Evolutionary conservation across 2,329 filamentous ascomycete genomes (phyloP).

Genomic region (Clonostachys chloroleuca): DNA sequence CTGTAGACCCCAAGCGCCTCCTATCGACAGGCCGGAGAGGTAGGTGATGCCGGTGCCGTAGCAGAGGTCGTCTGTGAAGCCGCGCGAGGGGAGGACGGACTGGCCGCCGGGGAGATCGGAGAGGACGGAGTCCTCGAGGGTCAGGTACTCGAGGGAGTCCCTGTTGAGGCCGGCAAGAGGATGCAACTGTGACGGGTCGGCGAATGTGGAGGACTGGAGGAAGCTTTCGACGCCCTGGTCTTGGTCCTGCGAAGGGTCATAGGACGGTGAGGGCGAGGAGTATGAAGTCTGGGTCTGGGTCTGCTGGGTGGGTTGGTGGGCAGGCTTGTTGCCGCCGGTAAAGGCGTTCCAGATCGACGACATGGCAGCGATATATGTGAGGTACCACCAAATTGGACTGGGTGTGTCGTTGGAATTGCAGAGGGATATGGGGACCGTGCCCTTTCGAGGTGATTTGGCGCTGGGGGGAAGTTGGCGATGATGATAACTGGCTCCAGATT

Average conservation of each 20-base stretch:
- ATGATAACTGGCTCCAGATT: neutral
- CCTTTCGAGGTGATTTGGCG: too few species aligned
- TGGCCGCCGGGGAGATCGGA: slow-evolving; percentile 81
- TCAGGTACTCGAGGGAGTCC: slow-evolving; percentile 91
- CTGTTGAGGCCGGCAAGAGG: slow-evolving; percentile 90
- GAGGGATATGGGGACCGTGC: too few species aligned
- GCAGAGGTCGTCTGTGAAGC: slow-evolving; percentile 97
- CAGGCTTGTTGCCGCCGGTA: slow-evolving; percentile 51
- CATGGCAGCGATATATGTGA: slow-evolving; percentile 28
- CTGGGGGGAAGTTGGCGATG: neutral
- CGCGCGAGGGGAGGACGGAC: slow-evolving; percentile 87
- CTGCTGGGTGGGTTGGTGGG: slow-evolving; percentile 13
- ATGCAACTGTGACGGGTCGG: slow-evolving; percentile 86
- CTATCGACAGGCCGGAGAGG: slow-evolving; percentile 76
- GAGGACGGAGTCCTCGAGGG: slow-evolving; percentile 85
- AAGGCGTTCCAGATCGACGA: slow-evolving; percentile 58
- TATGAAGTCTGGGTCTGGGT: slow-evolving; percentile 27
- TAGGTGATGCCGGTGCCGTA: slow-evolving; percentile 97
- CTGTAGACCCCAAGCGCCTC: slow-evolving; percentile 87
- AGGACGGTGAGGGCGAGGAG: slow-evolving; percentile 51
- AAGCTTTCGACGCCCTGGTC: slow-evolving; percentile 84
- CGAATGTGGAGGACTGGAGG: slow-evolving; percentile 68
- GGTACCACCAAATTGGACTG: too few species aligned
- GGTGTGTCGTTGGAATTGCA: too few species aligned
- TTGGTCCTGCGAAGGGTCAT: slow-evolving; percentile 69